Base-by-base conservation (phyloP, 176 grass and related monocot species). In the Bromus sterilis region DNA sequence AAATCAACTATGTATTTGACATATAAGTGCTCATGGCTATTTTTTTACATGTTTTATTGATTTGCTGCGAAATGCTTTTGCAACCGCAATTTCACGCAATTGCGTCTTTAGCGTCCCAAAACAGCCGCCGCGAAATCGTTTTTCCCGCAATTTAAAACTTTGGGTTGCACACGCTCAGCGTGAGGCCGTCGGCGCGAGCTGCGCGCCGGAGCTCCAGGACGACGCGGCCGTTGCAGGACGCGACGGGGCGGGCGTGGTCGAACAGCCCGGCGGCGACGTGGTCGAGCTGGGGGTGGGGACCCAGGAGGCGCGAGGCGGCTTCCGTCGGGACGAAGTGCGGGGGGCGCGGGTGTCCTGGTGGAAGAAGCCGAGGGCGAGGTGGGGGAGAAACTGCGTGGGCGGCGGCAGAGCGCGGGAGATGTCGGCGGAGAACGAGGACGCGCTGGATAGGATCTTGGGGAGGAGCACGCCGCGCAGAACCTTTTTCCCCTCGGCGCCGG, bases 361-460 rank as follows among this genome's bases (percentile, higher is more conserved):
- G 65, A 81, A 28, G 48, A 81, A 41, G 48, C 79, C 79, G 24
- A 81, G 49, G 9, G 79, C 33, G 48, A 81, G 49, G 79, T 25
- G 0, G 25, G 24, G 66, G 34, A 81, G 78, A 5, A 28, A 49
- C 3, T 28, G 25, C 4, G 6, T 25, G 69, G 24, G 15, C 5
- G 41, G 69, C 42, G 14, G 41, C 41, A 14, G 26, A 61, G 26
- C 1, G 58, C 26, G 26, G 58, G 12, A 30, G 58, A 61, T 8
- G 28, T 31, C 59, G 13, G 59, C 26, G 28, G 59, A 26, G 13
- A 28, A 62, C 14, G 59, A 62, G 2, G 59, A 31, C 59, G 26
- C 28, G 28, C 55, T n/a, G n/a, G 55, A 25, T 9, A 56, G 23
- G 55, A 56, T 56, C n/a, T 1, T n/a, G 6, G 55, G 25, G 23